Evolutionary conservation across 1,284 basidiomycete species (phyloP).

Genomic region (Nidula niveotomentosa): DNA sequence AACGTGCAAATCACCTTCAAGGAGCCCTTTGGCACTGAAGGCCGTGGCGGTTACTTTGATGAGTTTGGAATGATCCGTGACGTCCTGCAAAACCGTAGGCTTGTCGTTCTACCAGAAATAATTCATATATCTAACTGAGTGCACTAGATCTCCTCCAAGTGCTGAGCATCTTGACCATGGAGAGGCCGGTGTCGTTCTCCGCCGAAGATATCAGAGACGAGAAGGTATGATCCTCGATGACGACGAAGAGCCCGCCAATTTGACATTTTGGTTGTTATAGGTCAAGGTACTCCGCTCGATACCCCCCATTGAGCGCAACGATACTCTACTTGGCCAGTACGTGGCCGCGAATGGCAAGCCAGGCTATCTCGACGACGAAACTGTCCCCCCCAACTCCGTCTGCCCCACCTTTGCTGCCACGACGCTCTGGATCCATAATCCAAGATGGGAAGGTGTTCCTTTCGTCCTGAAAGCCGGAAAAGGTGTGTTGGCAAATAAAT

Average conservation of each 20-base stretch:
- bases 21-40: slow-evolving; percentile 96
- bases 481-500: slow-evolving; percentile 47
- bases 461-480: slow-evolving; percentile 98
- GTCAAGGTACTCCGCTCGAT: slow-evolving; percentile 94
- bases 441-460: slow-evolving; percentile 95
- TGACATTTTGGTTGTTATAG: slow-evolving; percentile 36
- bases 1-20: slow-evolving; percentile 99
- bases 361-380: slow-evolving; percentile 95
- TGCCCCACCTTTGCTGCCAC: slow-evolving; percentile 93
- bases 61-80: slow-evolving; percentile 98
- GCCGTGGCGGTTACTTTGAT: slow-evolving; percentile 97
- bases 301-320: slow-evolving; percentile 74
- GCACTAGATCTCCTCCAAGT: slow-evolving; percentile 87
- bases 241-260: not conserved
- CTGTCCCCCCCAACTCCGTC: slow-evolving; percentile 87
- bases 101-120: not conserved
- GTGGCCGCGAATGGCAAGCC: slow-evolving; percentile 87
- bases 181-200: slow-evolving; percentile 95
- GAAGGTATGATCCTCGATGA: slow-evolving; percentile 58
- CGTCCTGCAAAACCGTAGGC: slow-evolving; percentile 93
- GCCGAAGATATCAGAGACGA: slow-evolving; percentile 97
- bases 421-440: slow-evolving; percentile 90
- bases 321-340: slow-evolving; percentile 92
- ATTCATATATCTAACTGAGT: not conserved
- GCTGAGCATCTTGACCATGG: slow-evolving; percentile 92